A percentile compares a stretch with the other conserved stretches of the same genome.
These are phyloP conservation scores for Macrolepiota dolichaula DNA, from an alignment of 768 basidiomycete genomes.

Conservation along the genomic window DNA sequence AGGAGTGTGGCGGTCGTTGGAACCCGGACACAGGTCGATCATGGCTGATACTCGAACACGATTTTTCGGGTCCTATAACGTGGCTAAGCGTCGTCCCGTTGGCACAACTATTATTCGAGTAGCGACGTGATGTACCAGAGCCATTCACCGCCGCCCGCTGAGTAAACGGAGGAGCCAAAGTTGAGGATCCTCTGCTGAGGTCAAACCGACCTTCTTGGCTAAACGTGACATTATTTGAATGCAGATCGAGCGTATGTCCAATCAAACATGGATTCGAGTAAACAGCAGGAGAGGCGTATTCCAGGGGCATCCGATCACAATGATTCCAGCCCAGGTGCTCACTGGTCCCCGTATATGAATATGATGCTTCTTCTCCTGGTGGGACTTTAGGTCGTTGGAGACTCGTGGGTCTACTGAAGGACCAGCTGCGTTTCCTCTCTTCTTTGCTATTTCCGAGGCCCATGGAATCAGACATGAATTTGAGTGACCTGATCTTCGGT, in stretches of 20 bases:
- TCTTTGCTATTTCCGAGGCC: slow-evolving; percentile 4
- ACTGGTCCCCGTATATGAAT: background rate
- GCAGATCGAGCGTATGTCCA: background rate
- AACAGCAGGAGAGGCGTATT: background rate
- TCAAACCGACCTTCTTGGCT: background rate
- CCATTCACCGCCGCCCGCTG: background rate
- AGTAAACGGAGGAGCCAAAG: background rate
- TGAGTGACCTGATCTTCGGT: slow-evolving; percentile 25
- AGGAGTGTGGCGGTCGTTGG: background rate
- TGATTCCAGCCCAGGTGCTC: background rate
- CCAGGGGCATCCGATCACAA: background rate
- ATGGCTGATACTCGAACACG: background rate
- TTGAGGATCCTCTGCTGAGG: background rate
- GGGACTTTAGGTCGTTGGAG: slow-evolving; percentile 1
- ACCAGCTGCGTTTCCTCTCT: background rate
- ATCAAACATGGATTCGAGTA: background rate
- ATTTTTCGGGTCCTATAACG: background rate
- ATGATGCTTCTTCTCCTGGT: background rate
- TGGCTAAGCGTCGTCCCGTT: background rate
- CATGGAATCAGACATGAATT: slow-evolving; percentile 16
- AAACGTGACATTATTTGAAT: background rate
- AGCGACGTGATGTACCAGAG: background rate
- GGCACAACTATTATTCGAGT: background rate
- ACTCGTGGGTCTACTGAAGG: slow-evolving; percentile 2
- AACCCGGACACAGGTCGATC: background rate